These are phyloP conservation scores for Tetragonia tetragonoides DNA, from an alignment of 148 eudicot genomes.

Conservation along the genomic window DNA sequence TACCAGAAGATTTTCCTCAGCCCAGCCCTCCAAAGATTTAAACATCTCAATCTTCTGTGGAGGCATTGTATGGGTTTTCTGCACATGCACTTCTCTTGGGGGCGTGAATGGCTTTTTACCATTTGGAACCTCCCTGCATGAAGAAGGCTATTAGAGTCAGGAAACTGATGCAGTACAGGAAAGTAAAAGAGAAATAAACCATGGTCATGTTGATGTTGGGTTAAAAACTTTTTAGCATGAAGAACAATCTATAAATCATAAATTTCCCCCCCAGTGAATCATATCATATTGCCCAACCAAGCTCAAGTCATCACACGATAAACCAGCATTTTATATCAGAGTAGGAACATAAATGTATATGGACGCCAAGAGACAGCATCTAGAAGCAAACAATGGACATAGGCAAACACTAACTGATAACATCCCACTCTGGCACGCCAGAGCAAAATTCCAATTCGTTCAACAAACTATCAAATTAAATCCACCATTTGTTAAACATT, in stretches of 20 bases:
- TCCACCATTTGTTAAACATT: background rate
- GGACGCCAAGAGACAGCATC: background rate
- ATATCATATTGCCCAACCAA: background rate
- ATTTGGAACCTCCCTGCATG: slow-evolving; percentile 28
- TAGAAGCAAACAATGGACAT: background rate
- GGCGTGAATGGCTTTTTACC: slow-evolving; percentile 36
- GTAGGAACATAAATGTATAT: background rate
- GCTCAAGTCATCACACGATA: background rate
- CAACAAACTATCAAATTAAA: background rate
- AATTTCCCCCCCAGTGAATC: background rate
- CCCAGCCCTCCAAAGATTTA: slow-evolving; percentile 44
- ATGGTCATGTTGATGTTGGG: background rate
- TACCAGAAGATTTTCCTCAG: slow-evolving; percentile 39
- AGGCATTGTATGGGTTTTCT: slow-evolving; percentile 41
- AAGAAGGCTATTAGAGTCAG: background rate
- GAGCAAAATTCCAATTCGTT: background rate
- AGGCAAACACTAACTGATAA: background rate
- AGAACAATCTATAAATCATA: background rate
- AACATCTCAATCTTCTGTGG: slow-evolving; percentile 49
- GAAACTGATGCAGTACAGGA: background rate
- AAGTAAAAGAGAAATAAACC: background rate
- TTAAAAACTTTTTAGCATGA: background rate
- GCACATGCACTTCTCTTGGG: slow-evolving; percentile 37
- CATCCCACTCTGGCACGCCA: background rate
- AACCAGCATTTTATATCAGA: background rate